Base-by-base conservation (phyloP, 192 early-diverging fungal species). In the Spizellomyces punctatus region DNA sequence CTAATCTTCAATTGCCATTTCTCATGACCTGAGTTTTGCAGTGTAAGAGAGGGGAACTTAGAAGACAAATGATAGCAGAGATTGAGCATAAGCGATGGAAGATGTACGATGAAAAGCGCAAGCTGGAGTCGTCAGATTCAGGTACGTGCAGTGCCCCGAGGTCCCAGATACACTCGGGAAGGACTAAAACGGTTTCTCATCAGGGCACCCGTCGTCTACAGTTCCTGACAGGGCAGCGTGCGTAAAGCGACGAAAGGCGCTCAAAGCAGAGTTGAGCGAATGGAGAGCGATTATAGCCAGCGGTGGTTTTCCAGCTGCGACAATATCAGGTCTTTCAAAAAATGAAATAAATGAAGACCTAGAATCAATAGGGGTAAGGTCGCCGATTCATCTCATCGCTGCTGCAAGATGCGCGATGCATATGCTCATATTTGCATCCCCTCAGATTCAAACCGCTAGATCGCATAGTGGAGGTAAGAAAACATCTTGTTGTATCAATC, bases 281-380 rank as follows among this genome's bases (percentile, higher is more conserved):
- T 74, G 63, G 57, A 56, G 45, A 17, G 65, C 55, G 8, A 63
- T 74, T 2, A 19, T 74, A 14, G 52, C 64, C 9, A 54, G 19
- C 6, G 72, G 72, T 14, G 72, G 72, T 19, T 74, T 74, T 54
- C 72, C 72, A n/a, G 48, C 72, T n/a, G 48, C 64, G 16, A 66
- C 52, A 19, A 47, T 74, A 22, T n/a, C 47, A 6, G 64, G 64
- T 7, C 56, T 59, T 6, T 57, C 64, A 5, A 74, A 67, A 44
- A 48, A 22, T 16, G 72, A 74, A 42, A 67, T 74, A 21, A 42
- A 60, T 9, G 72, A 74, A 46, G 72, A 74, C 58, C 46, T 74
- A 16, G 72, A 67, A 27, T 14, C 36, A 8, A 55, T 74, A 46
- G 72, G 72, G 41, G 61, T 72, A 57, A 48, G 43, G 14, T 14